Evolutionary conservation across 495 filamentous ascomycete species (phyloP).

Genomic region (Diplogelasinospora grovesii): DNA sequence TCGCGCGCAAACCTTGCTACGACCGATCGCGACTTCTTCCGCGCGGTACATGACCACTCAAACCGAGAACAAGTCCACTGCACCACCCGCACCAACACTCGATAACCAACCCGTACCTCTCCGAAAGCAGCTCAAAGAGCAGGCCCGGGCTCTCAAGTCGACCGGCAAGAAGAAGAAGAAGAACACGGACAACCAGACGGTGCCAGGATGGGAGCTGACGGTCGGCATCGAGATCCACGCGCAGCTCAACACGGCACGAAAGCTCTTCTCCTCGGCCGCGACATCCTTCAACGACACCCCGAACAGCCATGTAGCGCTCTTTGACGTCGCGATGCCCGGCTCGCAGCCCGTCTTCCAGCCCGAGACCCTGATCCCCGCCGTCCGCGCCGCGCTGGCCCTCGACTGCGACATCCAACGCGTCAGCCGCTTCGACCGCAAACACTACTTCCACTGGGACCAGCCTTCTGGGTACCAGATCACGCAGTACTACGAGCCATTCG

Average conservation of each 20-base stretch:
- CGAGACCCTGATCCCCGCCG: constrained; percentile 75
- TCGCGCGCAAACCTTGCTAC: too few species aligned
- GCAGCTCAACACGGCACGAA: constrained; percentile 77
- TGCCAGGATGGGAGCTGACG: constrained; percentile 76
- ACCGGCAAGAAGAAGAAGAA: constrained; percentile 30
- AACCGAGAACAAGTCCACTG: too few species aligned
- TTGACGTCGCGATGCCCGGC: constrained; percentile 86
- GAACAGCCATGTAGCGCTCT: constrained; percentile 80
- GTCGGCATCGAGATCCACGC: constrained; percentile 97
- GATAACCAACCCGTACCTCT: constrained; percentile 38
- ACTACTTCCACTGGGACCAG: constrained; percentile 99
- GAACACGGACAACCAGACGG: constrained; percentile 45
- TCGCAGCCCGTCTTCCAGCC: constrained; percentile 81
- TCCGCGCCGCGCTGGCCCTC: constrained; percentile 82
- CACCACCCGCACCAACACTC: not conserved
- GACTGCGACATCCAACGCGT: constrained; percentile 66
- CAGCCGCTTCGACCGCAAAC: constrained; percentile 89
- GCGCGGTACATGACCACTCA: too few species aligned
- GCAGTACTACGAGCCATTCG: constrained; percentile 89
- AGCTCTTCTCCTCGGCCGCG: constrained; percentile 76
- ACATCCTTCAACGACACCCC: constrained; percentile 60
- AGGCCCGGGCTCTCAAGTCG: constrained; percentile 48
- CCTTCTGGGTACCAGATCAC: constrained; percentile 96
- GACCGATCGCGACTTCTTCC: too few species aligned
- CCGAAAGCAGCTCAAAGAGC: constrained; percentile 69